phyloP scores from a whole-genome alignment of 2,329 filamentous ascomycete genomes.

The Nigrospora oryzae region DNA sequence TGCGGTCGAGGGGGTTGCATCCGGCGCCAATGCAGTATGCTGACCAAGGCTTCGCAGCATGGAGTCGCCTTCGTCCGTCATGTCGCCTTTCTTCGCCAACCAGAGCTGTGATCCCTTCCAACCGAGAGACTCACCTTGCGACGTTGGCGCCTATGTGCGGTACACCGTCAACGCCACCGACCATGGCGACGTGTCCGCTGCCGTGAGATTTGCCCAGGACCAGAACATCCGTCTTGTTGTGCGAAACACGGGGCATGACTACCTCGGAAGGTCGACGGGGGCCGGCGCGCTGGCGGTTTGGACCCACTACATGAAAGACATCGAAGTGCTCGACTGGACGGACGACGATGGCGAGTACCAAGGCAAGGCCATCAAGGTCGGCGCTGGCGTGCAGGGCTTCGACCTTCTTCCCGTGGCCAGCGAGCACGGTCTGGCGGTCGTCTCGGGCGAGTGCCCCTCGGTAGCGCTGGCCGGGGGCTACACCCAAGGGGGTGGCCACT shows the following conservation, averaged over 20 bases:
- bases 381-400: conserved; percentile 36
- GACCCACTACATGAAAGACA: conserved; percentile 36
- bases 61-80: conserved; percentile 6
- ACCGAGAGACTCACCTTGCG: conserved; percentile 1
- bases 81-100: conserved; percentile 6
- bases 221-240: conserved; percentile 37
- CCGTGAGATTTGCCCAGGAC: conserved; percentile 12
- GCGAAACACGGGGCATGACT: conserved; percentile 42
- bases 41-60: background rate
- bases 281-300: conserved; percentile 38
- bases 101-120: conserved; percentile 6
- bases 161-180: conserved; percentile 4
- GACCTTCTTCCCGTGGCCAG: conserved; percentile 32
- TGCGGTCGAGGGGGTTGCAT: too few species aligned
- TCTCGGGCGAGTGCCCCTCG: conserved; percentile 40
- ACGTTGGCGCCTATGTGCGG: conserved; percentile 4
- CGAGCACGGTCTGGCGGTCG: conserved; percentile 27
- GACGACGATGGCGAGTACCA: conserved; percentile 24
- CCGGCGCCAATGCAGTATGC: too few species aligned
- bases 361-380: conserved; percentile 38
- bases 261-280: conserved; percentile 41
- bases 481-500: conserved; percentile 52
- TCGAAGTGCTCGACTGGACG: conserved; percentile 14
- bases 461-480: conserved; percentile 54
- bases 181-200: background rate